Percentiles rank a stretch among this genome's conserved stretches.
Evolutionary conservation across 805 yeast species (phyloP).

Genomic region (Cyberlindnera mississippiensis): DNA sequence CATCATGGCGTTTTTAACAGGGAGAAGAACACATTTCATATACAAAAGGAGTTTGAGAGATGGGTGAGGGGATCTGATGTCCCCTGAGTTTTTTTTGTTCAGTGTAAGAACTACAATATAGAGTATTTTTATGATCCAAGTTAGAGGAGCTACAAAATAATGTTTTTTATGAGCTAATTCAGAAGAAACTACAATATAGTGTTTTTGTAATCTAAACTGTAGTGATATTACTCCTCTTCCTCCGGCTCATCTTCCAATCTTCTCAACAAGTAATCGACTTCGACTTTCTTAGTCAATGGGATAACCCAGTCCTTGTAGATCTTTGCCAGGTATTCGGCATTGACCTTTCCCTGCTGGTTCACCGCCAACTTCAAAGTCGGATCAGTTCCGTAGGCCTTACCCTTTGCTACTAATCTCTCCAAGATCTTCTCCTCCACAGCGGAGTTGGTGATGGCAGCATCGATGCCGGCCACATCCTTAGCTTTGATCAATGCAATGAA

Average conservation of each 20-base stretch:
- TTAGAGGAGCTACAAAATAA: too few species aligned
- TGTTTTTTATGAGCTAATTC: too few species aligned
- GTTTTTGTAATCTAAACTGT: neutral
- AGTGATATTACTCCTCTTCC: neutral
- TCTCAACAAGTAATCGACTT: slow-evolving; percentile 83
- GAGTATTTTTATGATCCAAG: too few species aligned
- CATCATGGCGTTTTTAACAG: too few species aligned
- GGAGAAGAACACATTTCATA: too few species aligned
- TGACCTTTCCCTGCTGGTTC: slow-evolving; percentile 64
- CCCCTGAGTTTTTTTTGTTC: too few species aligned
- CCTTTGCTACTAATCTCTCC: slow-evolving; percentile 73
- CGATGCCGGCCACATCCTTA: slow-evolving; percentile 68
- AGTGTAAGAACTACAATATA: too few species aligned
- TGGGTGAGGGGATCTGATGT: too few species aligned
- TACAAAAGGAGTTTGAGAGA: too few species aligned
- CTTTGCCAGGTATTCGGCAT: slow-evolving; percentile 76
- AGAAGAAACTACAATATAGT: too few species aligned
- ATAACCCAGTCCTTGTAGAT: slow-evolving; percentile 86
- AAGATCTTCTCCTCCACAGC: slow-evolving; percentile 85
- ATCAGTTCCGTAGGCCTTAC: slow-evolving; percentile 82
- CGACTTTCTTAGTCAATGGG: slow-evolving; percentile 93
- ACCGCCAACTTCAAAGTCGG: slow-evolving; percentile 74
- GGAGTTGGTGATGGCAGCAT: slow-evolving; percentile 76
- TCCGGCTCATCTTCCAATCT: slow-evolving; percentile 60
- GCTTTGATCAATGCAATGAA: slow-evolving; percentile 63